phyloP scores from a whole-genome alignment of 306 rosid species.

The Pachyrhizus erosus region DNA sequence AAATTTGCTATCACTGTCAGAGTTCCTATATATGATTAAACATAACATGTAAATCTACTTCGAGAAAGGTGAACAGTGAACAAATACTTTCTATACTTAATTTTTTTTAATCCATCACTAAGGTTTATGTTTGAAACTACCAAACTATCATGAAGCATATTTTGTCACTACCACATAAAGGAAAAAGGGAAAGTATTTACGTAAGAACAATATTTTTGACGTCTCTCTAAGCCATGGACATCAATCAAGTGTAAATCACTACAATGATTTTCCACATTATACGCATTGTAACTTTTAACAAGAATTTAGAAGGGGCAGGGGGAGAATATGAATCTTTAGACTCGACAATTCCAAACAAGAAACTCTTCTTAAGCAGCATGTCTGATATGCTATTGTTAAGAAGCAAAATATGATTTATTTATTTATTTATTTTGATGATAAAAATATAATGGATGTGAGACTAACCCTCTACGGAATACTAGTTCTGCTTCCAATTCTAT shows the following conservation, averaged over 20 bases:
- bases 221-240: constrained; percentile 16
- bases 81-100: background rate
- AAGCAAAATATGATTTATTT: background rate
- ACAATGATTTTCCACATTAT: background rate
- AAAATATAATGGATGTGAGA: background rate
- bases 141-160: background rate
- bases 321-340: no score
- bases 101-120: background rate
- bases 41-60: constrained; percentile 18
- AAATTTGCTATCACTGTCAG: background rate
- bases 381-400: constrained; percentile 9
- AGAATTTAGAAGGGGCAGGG: background rate
- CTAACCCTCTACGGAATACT: background rate
- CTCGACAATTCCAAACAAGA: background rate
- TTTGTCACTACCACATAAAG: background rate
- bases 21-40: background rate
- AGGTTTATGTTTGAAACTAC: background rate
- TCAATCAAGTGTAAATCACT: constrained; percentile 28
- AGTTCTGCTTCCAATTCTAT: background rate
- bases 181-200: background rate
- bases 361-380: background rate
- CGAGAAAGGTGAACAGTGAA: background rate
- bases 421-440: background rate
- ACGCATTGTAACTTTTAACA: background rate
- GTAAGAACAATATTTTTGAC: background rate